Percentiles rank a stretch among this genome's conserved stretches.
Conservation (phyloP, 2,329 filamentous ascomycete species). For the Xylariaceae sp. region DNA sequence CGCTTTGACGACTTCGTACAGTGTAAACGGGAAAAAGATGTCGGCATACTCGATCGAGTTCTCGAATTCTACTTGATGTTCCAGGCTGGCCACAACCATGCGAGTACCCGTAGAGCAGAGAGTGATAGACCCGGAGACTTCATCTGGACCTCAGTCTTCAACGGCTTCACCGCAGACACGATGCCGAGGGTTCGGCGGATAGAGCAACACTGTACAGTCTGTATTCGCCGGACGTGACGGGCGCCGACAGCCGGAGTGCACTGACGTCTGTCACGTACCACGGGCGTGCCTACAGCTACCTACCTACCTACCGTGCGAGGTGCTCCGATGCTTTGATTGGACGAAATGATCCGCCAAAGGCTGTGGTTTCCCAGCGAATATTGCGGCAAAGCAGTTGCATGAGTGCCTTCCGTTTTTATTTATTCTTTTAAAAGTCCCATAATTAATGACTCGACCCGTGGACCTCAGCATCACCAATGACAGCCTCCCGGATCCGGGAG, state of each 20-base stretch:
- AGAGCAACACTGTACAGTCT: too few relatives aligned
- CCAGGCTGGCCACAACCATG: neutral
- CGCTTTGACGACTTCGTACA: neutral
- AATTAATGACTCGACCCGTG: too few relatives aligned
- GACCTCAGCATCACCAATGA: too few relatives aligned
- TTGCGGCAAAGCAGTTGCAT: neutral
- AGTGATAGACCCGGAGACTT: neutral
- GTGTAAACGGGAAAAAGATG: neutral
- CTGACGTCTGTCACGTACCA: neutral
- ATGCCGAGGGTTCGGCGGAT: too few relatives aligned
- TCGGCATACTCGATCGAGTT: neutral
- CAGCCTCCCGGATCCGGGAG: too few relatives aligned
- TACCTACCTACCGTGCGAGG: too few relatives aligned
- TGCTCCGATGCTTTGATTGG: neutral
- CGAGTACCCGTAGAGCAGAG: neutral
- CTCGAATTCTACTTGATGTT: neutral
- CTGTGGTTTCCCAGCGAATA: neutral
- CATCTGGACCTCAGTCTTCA: too few relatives aligned
- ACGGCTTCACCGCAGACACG: too few relatives aligned
- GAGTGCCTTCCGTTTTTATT: too few relatives aligned
- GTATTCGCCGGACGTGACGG: too few relatives aligned
- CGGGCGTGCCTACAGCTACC: neutral
- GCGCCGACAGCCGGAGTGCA: neutral
- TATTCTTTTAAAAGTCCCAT: too few relatives aligned
- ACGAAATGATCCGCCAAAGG: neutral